Conservation (phyloP, 257 asterid genomes). For the Rhazya stricta region DNA sequence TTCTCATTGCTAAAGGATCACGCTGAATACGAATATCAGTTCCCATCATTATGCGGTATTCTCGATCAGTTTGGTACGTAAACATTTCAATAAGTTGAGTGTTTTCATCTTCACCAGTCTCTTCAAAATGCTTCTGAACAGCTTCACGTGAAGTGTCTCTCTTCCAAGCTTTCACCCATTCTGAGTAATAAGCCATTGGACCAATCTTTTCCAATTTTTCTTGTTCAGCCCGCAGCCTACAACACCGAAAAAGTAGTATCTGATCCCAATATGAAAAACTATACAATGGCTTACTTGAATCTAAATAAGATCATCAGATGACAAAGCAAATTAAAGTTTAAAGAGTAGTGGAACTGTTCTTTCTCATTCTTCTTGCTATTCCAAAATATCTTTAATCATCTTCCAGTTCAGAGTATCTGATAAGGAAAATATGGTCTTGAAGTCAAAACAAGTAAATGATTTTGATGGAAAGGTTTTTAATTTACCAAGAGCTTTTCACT, state of each 20-base stretch:
- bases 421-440: not conserved
- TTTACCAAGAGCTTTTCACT: not conserved
- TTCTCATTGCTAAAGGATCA: slow-evolving; percentile 89
- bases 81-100: slow-evolving; percentile 80
- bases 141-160: slow-evolving; percentile 84
- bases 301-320: slow-evolving; percentile 1
- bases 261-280: slow-evolving; percentile 14
- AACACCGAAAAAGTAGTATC: slow-evolving; percentile 22
- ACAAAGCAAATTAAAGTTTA: not conserved
- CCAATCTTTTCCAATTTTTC: slow-evolving; percentile 62
- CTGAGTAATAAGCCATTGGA: slow-evolving; percentile 82
- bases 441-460: too few relatives aligned
- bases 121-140: slow-evolving; percentile 84
- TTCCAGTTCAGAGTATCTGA: not conserved
- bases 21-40: slow-evolving; percentile 78
- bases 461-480: not conserved
- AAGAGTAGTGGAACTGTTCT: not conserved
- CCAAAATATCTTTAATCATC: not conserved
- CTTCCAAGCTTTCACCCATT: slow-evolving; percentile 88
- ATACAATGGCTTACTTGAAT: slow-evolving; percentile 8
- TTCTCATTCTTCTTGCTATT: too few relatives aligned
- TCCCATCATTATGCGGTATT: slow-evolving; percentile 94
- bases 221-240: slow-evolving; percentile 71
- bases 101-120: slow-evolving; percentile 95
- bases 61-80: slow-evolving; percentile 74